A percentile compares a stretch with the other conserved stretches of the same genome.
phyloP scores from a whole-genome alignment of 495 filamentous ascomycete species.

The Penicillium turbatum region DNA sequence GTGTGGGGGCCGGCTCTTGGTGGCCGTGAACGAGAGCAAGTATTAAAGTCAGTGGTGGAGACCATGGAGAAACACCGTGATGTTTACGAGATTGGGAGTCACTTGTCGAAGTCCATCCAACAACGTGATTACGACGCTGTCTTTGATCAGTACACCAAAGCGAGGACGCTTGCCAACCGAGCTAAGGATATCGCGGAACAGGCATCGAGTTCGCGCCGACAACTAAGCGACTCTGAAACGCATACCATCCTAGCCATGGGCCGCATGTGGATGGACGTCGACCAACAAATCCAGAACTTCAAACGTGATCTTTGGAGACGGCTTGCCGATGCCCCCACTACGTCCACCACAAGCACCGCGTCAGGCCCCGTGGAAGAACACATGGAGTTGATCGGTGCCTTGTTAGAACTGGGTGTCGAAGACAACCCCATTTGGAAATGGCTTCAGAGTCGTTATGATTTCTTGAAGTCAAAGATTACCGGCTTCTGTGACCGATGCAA shows the following conservation, averaged over 20 bases:
- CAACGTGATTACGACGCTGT: constrained; percentile 82
- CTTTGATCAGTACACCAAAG: constrained; percentile 79
- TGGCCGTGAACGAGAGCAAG: constrained; percentile 86
- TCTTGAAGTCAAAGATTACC: constrained; percentile 77
- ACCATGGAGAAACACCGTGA: constrained; percentile 74
- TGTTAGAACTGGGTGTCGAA: constrained; percentile 87
- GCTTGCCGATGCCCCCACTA: constrained; percentile 57
- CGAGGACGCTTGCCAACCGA: constrained; percentile 68
- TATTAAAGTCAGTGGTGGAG: constrained; percentile 66
- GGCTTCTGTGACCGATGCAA: constrained; percentile 74
- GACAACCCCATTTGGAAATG: constrained; percentile 96
- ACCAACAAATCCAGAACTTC: constrained; percentile 75
- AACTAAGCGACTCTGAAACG: constrained; percentile 67
- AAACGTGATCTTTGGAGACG: constrained; percentile 84
- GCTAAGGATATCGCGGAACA: constrained; percentile 58
- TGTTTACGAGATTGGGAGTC: constrained; percentile 71
- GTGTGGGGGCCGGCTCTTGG: constrained; percentile 93
- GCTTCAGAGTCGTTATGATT: constrained; percentile 83
- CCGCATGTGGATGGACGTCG: constrained; percentile 92
- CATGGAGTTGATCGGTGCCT: constrained; percentile 81
- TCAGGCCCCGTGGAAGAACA: constrained; percentile 65
- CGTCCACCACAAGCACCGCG: constrained; percentile 36
- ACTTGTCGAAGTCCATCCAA: constrained; percentile 80
- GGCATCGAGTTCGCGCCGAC: constrained; percentile 36
- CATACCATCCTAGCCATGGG: constrained; percentile 83